Evolutionary conservation across 2,329 filamentous ascomycete genomes (phyloP).

Genomic region (Macrophomina pseudophaseolina): DNA sequence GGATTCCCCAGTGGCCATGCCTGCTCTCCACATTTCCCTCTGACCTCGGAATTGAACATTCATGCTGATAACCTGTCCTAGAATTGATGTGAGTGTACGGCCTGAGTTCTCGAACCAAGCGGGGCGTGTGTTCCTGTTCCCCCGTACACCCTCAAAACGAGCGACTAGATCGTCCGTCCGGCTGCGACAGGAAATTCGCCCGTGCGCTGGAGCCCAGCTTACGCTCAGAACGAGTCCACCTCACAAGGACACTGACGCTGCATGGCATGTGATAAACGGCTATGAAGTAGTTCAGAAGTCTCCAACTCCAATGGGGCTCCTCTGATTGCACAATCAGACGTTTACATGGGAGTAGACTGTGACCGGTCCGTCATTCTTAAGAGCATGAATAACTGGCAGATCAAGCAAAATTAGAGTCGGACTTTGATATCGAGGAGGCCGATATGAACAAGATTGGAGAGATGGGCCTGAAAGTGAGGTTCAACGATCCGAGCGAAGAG

Average conservation of each 20-base stretch:
- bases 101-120: background rate
- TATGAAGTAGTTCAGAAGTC: background rate
- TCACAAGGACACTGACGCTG: background rate
- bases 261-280: background rate
- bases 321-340: conserved; percentile 33
- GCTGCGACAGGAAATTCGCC: background rate
- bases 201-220: background rate
- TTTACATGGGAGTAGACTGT: conserved; percentile 61
- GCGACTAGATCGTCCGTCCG: background rate
- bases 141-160: conserved; percentile 2
- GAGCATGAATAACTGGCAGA: conserved; percentile 46
- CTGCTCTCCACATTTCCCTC: too few relatives aligned
- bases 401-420: conserved; percentile 45
- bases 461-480: conserved; percentile 66
- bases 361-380: conserved; percentile 61
- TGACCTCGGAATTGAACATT: background rate
- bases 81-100: background rate
- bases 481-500: conserved; percentile 62
- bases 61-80: background rate
- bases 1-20: background rate
- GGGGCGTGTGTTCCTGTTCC: background rate
- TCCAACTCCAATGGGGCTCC: too few relatives aligned
- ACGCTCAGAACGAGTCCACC: background rate
- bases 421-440: conserved; percentile 63
- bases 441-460: conserved; percentile 55